These are phyloP conservation scores for Hemileia vastatrix DNA, from an alignment of 1,284 basidiomycete genomes.

Conservation along the genomic window DNA sequence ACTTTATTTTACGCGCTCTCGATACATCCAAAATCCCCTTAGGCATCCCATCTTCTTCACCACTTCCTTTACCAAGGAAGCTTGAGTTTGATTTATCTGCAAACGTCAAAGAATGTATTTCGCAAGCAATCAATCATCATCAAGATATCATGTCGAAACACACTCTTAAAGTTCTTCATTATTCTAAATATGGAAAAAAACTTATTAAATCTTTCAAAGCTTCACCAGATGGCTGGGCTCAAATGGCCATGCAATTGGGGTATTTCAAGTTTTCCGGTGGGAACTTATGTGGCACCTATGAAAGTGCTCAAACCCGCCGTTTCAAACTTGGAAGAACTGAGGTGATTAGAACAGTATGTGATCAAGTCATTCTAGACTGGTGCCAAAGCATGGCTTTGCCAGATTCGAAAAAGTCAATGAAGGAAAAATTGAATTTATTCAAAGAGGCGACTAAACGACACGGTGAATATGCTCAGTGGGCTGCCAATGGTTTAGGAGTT, in stretches of 20 bases:
- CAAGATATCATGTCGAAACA: slow-evolving; percentile 66
- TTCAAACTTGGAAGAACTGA: slow-evolving; percentile 85
- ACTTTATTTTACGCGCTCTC: slow-evolving; percentile 74
- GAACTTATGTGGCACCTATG: slow-evolving; percentile 71
- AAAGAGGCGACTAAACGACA: slow-evolving; percentile 69
- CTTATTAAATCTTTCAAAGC: slow-evolving; percentile 77
- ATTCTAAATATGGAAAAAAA: slow-evolving; percentile 82
- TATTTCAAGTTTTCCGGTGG: slow-evolving; percentile 63
- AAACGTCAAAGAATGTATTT: slow-evolving; percentile 48
- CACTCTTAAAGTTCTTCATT: slow-evolving; percentile 74
- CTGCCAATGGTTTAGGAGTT: slow-evolving; percentile 85
- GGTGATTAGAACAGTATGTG: slow-evolving; percentile 76
- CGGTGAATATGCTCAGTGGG: slow-evolving; percentile 76
- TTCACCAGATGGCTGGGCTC: slow-evolving; percentile 81
- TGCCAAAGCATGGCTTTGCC: slow-evolving; percentile 84
- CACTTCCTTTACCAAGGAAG: slow-evolving; percentile 57
- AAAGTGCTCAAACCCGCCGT: slow-evolving; percentile 86
- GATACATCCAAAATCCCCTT: slow-evolving; percentile 66
- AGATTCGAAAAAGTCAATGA: slow-evolving; percentile 45
- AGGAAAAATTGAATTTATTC: slow-evolving; percentile 60
- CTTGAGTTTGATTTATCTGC: slow-evolving; percentile 63
- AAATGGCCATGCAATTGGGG: slow-evolving; percentile 90
- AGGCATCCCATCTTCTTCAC: slow-evolving; percentile 49
- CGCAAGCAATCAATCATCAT: slow-evolving; percentile 59
- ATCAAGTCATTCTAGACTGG: slow-evolving; percentile 72